Base-by-base conservation (phyloP, 768 basidiomycete genomes). In the Tulasnella sp. region DNA sequence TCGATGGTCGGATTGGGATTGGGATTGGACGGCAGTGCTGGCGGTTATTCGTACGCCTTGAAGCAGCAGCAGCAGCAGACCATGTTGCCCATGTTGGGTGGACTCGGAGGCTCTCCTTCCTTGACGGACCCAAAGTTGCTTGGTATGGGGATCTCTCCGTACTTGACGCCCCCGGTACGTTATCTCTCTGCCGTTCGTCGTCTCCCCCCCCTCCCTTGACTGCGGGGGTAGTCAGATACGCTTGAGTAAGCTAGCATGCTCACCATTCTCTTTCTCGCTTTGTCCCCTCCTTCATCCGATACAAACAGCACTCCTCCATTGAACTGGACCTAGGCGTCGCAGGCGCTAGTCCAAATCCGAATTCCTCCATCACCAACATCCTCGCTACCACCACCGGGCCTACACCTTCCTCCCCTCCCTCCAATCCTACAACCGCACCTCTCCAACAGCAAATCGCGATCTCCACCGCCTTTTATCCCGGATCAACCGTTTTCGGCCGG, bases 391-490 rank as follows among this genome's bases (percentile, higher is more conserved):
- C 60, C n/a, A 64, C n/a, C n/a, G 22, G 1, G 28, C n/a, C 60
- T 0, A 24, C 60, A 64, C 31, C 60, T 64, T 34, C 60, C 60
- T 64, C 31, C 60, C 60, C 60, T 34, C 31, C n/a, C 3, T 64
- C 60, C 60, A 28, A 28, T 24, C 14, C 18, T 34, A 31, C 60
- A 28, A 18, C 76, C 54, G 28, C 54, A n/a, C 77, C 46, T 14
- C 77, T 72, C 79, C 88, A 50, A 89, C 86, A 64, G 88, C 83
- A 86, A 77, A 92, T 95, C 79, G 94, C 94, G 1, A 91, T 96
- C 48, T 95, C 94, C 22, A 96, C 94, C 41, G 93, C 93, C 0
- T 96, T 95, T 86, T 92, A 90, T 83, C 93, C 94, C 3, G 91
- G 90, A 50, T 91, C 93, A 3, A 83, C 80, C 28, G 91, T 80